Evolutionary conservation across 2,329 filamentous ascomycete species (phyloP).

Genomic region (Pseudogymnoascus sp.): DNA sequence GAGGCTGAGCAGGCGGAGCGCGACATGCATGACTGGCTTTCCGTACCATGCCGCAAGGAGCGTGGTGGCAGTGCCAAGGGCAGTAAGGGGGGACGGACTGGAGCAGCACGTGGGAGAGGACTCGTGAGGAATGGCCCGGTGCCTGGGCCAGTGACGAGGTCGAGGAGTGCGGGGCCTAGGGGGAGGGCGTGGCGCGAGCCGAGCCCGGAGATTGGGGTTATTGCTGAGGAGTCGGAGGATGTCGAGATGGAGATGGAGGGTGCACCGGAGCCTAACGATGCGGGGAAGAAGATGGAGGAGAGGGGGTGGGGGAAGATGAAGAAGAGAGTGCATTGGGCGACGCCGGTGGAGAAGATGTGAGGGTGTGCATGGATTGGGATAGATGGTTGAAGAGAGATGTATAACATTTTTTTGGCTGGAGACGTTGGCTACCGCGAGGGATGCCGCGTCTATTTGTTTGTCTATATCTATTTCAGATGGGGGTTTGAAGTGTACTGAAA

Average conservation of each 20-base stretch:
- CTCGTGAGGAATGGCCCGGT: slow-evolving; percentile 16
- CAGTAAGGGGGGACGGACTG: neutral
- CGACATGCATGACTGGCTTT: neutral
- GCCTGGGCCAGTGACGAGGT: slow-evolving; percentile 14
- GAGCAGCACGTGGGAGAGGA: slow-evolving; percentile 20
- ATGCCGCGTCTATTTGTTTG: neutral
- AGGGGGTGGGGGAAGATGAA: slow-evolving; percentile 17
- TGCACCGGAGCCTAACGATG: neutral
- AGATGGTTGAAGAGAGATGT: neutral
- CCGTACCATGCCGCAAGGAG: neutral
- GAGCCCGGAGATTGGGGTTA: slow-evolving; percentile 25
- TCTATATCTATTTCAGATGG: neutral
- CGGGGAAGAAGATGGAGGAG: neutral
- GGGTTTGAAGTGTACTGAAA: neutral
- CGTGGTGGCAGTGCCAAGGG: neutral
- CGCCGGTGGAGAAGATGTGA: slow-evolving; percentile 2
- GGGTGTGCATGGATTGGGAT: neutral
- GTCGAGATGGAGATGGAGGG: neutral
- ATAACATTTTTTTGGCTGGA: neutral
- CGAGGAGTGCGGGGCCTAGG: slow-evolving; percentile 22
- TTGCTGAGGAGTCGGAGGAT: slow-evolving; percentile 22
- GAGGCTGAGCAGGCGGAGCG: neutral
- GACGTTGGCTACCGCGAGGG: slow-evolving; percentile 1
- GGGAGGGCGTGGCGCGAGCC: slow-evolving; percentile 25
- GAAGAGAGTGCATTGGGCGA: slow-evolving; percentile 27